Evolutionary conservation across 192 early-diverging fungal genomes (phyloP), one percentile per base, ranked within the genome.

Genomic region (Irineochytrium annulatum): DNA sequence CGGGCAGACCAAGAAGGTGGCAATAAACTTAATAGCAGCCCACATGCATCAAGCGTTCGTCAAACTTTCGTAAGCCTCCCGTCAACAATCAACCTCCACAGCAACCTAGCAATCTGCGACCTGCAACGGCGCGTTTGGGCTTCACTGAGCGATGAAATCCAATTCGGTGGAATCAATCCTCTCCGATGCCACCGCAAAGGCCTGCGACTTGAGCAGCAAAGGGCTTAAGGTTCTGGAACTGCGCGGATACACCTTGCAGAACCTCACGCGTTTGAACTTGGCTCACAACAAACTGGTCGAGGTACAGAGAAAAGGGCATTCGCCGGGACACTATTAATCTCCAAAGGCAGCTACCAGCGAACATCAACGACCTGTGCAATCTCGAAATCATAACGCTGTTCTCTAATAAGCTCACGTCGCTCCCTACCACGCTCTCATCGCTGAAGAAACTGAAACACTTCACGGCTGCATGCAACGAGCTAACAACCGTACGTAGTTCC

Each of bases 321-420:
- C n/a, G n/a, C n/a, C n/a, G n/a, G n/a, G n/a, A n/a, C n/a, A n/a
- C n/a, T n/a, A n/a, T n/a, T n/a, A n/a, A n/a, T n/a, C n/a, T n/a
- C n/a, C n/a, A n/a, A n/a, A 41, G 11, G 37, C n/a, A 8, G 37
- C 19, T 73, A 8, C 55, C 66, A 8, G 62, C 63, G 11, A 30
- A 41, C 13, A 32, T 73, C 17, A 19, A 53, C 3, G 20, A 30
- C 19, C 60, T 69, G 2, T 22, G 28, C 16, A 60, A 65, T 2
- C 67, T 76, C 8, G 74, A 76, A 34, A 62, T 27, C 3, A 29
- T 71, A 19, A 39, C 63, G 22, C 31, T 76, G 16, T 76, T 53
- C 43, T 52, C 49, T 20, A 76, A 76, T 59, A 72, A 69, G 59
- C 41, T 76, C 1, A 49, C 54, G 6, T 55, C 57, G 46, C 30